Base-by-base conservation (phyloP, 306 rosid species). In the Phaseolus lunatus region DNA sequence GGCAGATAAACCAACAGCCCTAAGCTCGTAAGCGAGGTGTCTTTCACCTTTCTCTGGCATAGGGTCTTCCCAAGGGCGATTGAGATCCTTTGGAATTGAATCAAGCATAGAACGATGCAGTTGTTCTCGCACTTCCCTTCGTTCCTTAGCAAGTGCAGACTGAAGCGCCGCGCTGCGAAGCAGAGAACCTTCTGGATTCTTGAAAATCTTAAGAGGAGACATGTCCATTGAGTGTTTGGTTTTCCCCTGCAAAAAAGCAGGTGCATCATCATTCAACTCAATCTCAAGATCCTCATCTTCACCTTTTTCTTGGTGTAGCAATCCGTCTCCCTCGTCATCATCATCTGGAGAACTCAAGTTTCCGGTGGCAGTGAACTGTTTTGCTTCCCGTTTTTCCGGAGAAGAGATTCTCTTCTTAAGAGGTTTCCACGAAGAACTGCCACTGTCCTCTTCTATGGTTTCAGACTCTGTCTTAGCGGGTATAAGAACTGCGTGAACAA, bases 61-160 rank as follows among this genome's bases (percentile, higher is more conserved):
- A 41, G 97, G 97, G 44, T 93, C 96, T 86, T 93, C 96, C 97
- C 94, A 93, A 23, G 97, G 94, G 13, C 97, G 96, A 93, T 93
- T 93, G 44, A 93, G 91, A 89, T 92, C 97, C 89, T 92, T 92
- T 24, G 93, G 97, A 39, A 92, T 92, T 24, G 97, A 92, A 73
- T 92, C 96, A 0, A 92, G 87, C 96, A 92, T 86, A n/a, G 97
- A 89, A 23, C 96, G 81, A 57, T 92, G 97, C 52, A 90, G 94
- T 24, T 89, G 96, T 82, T 90, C 97, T 39, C 96, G 79, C 18
- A 93, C 94, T 86, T 93, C 97, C 74, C 96, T 89, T 22, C 97
- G 91, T 85, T 93, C 97, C 85, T 93, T 89, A 58, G 89, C 90
- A 59, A 93, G 96, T 2, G 97, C 96, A 73, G 97, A 90, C 48